Percentiles rank a stretch among this genome's conserved stretches.
phyloP scores from a whole-genome alignment of 2,329 filamentous ascomycete species.

The Aspergillus ibericus region DNA sequence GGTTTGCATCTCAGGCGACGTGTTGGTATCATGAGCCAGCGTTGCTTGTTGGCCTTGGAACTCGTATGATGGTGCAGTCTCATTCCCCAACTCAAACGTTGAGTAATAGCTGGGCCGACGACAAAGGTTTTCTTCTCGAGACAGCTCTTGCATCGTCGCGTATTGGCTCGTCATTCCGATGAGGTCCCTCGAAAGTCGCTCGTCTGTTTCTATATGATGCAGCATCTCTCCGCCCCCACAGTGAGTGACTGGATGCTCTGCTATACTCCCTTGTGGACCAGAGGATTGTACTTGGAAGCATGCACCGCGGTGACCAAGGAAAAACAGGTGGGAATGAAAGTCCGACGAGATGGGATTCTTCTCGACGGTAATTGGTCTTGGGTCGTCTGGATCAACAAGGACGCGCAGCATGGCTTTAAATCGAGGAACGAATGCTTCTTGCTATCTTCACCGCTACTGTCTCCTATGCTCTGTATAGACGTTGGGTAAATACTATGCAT shows the following conservation, averaged over 20 bases:
- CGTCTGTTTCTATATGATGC: slow-evolving; percentile 6
- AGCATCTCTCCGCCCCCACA: background rate
- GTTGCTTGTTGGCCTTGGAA: slow-evolving; percentile 5
- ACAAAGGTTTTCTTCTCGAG: slow-evolving; percentile 1
- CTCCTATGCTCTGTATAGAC: slow-evolving; percentile 9
- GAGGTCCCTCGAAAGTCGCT: background rate
- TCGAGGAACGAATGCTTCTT: slow-evolving; percentile 8
- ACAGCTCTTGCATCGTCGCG: background rate
- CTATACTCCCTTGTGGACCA: background rate
- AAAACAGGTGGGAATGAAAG: background rate
- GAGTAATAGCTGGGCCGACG: slow-evolving; percentile 11
- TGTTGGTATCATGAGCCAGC: background rate
- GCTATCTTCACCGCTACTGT: slow-evolving; percentile 29
- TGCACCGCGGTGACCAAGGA: background rate
- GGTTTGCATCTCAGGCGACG: background rate
- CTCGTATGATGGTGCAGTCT: background rate
- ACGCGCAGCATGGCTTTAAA: slow-evolving; percentile 24
- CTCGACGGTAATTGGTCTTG: slow-evolving; percentile 8
- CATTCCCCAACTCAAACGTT: background rate
- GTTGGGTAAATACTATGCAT: slow-evolving; percentile 9
- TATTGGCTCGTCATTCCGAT: slow-evolving; percentile 8
- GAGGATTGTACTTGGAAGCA: background rate
- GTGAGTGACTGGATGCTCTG: background rate
- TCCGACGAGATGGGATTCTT: slow-evolving; percentile 7
- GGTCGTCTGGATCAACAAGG: slow-evolving; percentile 12